Conservation (phyloP, 2,329 filamentous ascomycete species). For the Fusarium equiseti region DNA sequence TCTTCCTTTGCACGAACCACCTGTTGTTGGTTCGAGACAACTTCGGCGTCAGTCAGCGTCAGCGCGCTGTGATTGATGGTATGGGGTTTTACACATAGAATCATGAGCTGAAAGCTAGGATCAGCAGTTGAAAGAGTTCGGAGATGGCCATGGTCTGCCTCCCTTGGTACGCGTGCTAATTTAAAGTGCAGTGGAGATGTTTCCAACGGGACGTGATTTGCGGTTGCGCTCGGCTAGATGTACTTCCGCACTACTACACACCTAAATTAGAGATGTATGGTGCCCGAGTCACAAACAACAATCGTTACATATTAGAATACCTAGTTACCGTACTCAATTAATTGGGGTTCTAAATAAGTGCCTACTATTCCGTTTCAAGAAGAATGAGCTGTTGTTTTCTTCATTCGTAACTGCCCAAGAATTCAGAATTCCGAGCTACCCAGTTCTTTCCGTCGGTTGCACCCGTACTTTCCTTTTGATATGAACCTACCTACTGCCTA, state of each 20-base stretch:
- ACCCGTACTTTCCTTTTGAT: conserved; percentile 2
- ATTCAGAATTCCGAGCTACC: neutral
- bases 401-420: neutral
- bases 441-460: neutral
- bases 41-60: conserved; percentile 43
- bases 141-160: conserved; percentile 8
- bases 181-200: conserved; percentile 26
- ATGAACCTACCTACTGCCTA: neutral
- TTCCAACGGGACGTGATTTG: conserved; percentile 13
- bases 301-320: neutral
- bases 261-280: neutral
- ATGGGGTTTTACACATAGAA: conserved; percentile 18
- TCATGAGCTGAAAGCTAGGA: conserved; percentile 31
- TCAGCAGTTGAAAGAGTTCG: conserved; percentile 8
- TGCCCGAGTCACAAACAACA: neutral
- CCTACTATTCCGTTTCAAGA: neutral
- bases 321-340: neutral
- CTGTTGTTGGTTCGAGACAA: conserved; percentile 42
- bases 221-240: conserved; percentile 31
- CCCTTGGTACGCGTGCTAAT: conserved; percentile 18
- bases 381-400: neutral
- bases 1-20: conserved; percentile 46
- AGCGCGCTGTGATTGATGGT: conserved; percentile 31
- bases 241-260: conserved; percentile 17
- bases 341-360: neutral